Conservation (phyloP, 2,329 filamentous ascomycete species). For the Arthrobotrys conoides region DNA sequence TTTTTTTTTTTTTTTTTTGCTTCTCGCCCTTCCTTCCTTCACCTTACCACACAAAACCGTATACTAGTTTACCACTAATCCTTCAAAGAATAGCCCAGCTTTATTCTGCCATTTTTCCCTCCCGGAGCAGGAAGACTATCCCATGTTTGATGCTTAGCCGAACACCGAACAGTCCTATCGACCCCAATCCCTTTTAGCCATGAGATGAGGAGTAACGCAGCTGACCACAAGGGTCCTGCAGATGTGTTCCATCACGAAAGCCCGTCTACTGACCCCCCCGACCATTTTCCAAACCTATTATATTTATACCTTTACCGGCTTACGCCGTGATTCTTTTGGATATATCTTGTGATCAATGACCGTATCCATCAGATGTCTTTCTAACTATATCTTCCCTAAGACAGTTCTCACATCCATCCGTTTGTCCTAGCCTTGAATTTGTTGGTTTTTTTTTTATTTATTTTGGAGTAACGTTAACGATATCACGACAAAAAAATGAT, state of each 20-base stretch:
- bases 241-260: conserved; percentile 32
- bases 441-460: conserved; percentile 3
- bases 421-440: neutral
- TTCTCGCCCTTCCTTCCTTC: too few species aligned
- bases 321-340: conserved; percentile 43
- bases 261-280: conserved; percentile 37
- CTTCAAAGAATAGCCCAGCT: conserved; percentile 19
- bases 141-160: conserved; percentile 60
- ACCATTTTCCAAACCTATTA: neutral
- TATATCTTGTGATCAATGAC: conserved; percentile 61
- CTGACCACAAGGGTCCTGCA: conserved; percentile 56
- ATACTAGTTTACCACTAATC: conserved; percentile 1
- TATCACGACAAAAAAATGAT: neutral
- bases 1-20: conserved; percentile 32
- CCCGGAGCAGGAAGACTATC: conserved; percentile 30
- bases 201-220: conserved; percentile 59
- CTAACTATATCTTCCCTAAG: conserved; percentile 16
- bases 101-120: conserved; percentile 12
- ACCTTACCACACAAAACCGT: conserved; percentile 1
- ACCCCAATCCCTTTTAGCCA: conserved; percentile 53
- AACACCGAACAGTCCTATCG: conserved; percentile 42
- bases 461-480: neutral
- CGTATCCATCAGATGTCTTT: conserved; percentile 52
- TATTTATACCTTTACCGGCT: conserved; percentile 10
- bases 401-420: conserved; percentile 13